Base-by-base conservation (phyloP, 2,329 filamentous ascomycete species). In the Clonostachys chloroleuca region DNA sequence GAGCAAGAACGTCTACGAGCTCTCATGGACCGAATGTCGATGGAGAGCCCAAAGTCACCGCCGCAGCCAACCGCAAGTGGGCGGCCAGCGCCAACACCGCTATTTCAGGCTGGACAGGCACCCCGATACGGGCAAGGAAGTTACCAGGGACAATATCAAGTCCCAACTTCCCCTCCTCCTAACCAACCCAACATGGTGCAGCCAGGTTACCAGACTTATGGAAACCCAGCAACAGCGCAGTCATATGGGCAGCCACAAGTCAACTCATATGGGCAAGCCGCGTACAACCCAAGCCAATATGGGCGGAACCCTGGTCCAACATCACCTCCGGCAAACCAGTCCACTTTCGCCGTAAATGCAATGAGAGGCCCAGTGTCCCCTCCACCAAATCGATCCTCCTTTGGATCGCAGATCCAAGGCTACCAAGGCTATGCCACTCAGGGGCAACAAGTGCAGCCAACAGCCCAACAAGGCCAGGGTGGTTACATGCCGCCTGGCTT, bases 1-100 rank as follows among this genome's bases (percentile, higher is more conserved):
- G 92, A 97, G 63, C 85, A 96, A 62, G 90, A 95, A 59, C 82
- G 92, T 47, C 71, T 99, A 47, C 84, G 89, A 48, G 87, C 88
- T 40, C 73, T 99, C 39, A 97, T 99, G 94, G 92, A 96, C 60
- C 83, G 92, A 46, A 92, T 97, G 83, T 92, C 91, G 2, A 86
- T 96, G 69, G 89, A 92, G n/a, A 39, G 69, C n/a, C 65, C 60
- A 8, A 52, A 56, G 44, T 52, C 58, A 34, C 20, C 53, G 35
- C 50, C 51, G 5, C 56, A 60, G 36, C 54, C 51, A 30, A 40
- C 35, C 35, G 6, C 24, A 30, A 46, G 54, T 14, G 54, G 48
- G 34, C 53, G 59, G 44, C 58, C 57, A 49, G 54, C 60, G 39
- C 66, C 72, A 35, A 66, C 75, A n/a, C 63, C 72, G 6, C 60